Base-by-base conservation (phyloP, 768 basidiomycete genomes). In the Boletus sp. region DNA sequence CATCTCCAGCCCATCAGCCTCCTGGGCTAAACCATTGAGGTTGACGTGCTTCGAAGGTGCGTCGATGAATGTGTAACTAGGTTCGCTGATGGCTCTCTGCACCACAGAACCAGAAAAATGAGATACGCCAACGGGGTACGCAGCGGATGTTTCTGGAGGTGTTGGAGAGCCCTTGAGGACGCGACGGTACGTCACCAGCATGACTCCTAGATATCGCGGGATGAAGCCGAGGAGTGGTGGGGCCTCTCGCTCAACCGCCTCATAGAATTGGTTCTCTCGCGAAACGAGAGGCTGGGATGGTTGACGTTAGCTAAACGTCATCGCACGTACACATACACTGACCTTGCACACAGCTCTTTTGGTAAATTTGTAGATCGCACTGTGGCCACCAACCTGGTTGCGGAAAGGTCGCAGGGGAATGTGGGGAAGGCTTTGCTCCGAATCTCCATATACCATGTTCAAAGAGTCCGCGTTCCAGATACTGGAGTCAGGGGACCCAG, bases 261-360 rank as follows among this genome's bases (percentile, higher is more conserved):
- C 97, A 70, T 99, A 99, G 69, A 99, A 98, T 47, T 97, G 78
- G 68, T 99, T 99, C 75, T 99, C 97, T 55, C 95, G 85, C 4
- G 92, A 94, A 32, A 97, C 94, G 8, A 99, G 84, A 15, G 96
- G 96, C 95, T 98, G 72, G 7, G 15, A 20, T 17, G 47, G 56
- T 47, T 29, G 64, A 61, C 59, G 52, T 63, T 52, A 70, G 56
- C 20, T 20, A 18, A 30, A 50, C 5, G 29, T 20, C 35, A 47
- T 44, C 12, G 14, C 17, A 20, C 5, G 10, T 40, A 33, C 12
- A 29, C 18, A 18, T 42, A 42, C 35, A 72, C 89, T 67, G 64
- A 97, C 96, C 86, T 99, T 99, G 80, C 97, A 99, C 15, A 99
- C 94, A 8, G 97, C 96, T 61, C 94, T 83, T 67, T 93, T 93